These are phyloP conservation scores for Pilobolus umbonatus DNA, from an alignment of 192 early-diverging fungal genomes.

Conservation along the genomic window DNA sequence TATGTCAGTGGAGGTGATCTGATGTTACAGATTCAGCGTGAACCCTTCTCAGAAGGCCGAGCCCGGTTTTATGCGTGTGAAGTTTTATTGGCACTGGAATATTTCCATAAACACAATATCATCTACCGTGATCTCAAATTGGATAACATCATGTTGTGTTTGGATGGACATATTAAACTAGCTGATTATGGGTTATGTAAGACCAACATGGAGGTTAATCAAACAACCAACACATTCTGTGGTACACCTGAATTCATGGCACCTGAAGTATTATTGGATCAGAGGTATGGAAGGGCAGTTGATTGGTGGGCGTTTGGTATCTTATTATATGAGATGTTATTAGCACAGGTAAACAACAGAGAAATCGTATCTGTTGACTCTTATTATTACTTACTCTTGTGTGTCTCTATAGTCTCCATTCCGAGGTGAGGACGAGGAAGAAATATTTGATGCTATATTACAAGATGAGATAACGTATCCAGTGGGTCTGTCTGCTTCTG, in stretches of 20 bases:
- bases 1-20: conserved; percentile 96
- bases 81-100: conserved; percentile 89
- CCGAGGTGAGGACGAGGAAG: conserved; percentile 77
- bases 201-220: conserved; percentile 64
- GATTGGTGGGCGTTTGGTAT: conserved; percentile 82
- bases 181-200: conserved; percentile 88
- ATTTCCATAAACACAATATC: conserved; percentile 91
- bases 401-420: conserved; percentile 48
- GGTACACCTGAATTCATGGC: conserved; percentile 91
- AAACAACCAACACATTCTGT: conserved; percentile 73
- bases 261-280: conserved; percentile 74
- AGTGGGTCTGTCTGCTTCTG: conserved; percentile 59
- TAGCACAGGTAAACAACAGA: conserved; percentile 51
- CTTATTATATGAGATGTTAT: conserved; percentile 60
- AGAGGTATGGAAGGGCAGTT: conserved; percentile 72
- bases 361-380: background rate
- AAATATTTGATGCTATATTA: conserved; percentile 81
- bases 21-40: conserved; percentile 96
- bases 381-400: background rate
- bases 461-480: conserved; percentile 76
- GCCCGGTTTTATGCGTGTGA: conserved; percentile 94
- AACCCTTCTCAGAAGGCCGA: conserved; percentile 82
- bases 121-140: conserved; percentile 85
- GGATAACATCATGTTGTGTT: conserved; percentile 73
- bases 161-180: conserved; percentile 80